Percentiles rank a stretch among this genome's conserved stretches.
These are phyloP conservation scores for Neonectria neomacrospora DNA, from an alignment of 2,329 filamentous ascomycete species.

Conservation along the genomic window DNA sequence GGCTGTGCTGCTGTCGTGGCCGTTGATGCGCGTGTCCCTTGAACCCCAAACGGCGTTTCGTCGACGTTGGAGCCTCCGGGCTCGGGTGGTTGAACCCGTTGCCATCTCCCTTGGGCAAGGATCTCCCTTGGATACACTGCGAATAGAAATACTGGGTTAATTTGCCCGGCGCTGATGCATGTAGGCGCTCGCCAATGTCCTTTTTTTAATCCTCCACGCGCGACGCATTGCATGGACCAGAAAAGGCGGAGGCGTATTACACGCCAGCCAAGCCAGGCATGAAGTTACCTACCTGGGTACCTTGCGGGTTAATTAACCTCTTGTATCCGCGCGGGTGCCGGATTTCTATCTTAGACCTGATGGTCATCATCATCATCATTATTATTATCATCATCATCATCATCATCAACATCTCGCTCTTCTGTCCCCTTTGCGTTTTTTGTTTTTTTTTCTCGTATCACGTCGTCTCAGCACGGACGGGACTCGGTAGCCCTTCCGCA, in stretches of 20 bases:
- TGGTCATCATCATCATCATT: background rate
- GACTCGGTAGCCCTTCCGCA: background rate
- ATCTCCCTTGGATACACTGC: too few relatives aligned
- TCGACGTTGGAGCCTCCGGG: background rate
- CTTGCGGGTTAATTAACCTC: background rate
- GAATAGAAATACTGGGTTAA: background rate
- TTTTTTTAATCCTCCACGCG: conserved; percentile 11
- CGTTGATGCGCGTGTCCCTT: conserved; percentile 9
- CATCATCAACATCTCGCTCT: background rate
- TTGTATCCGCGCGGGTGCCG: conserved; percentile 7
- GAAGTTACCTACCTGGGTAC: conserved; percentile 8
- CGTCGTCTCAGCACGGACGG: background rate
- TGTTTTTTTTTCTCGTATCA: too few relatives aligned
- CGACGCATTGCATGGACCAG: background rate
- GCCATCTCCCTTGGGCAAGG: background rate
- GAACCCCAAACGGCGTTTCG: background rate
- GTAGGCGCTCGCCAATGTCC: conserved; percentile 20
- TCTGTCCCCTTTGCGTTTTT: too few relatives aligned
- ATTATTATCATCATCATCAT: background rate
- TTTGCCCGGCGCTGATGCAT: conserved; percentile 1
- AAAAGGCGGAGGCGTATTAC: conserved; percentile 2
- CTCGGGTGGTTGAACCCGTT: background rate
- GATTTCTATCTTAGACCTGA: background rate
- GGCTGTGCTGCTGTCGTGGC: conserved; percentile 22
- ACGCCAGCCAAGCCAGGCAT: conserved; percentile 11